These are phyloP conservation scores for Russula sp. DNA, from an alignment of 768 basidiomycete species.

Conservation along the genomic window DNA sequence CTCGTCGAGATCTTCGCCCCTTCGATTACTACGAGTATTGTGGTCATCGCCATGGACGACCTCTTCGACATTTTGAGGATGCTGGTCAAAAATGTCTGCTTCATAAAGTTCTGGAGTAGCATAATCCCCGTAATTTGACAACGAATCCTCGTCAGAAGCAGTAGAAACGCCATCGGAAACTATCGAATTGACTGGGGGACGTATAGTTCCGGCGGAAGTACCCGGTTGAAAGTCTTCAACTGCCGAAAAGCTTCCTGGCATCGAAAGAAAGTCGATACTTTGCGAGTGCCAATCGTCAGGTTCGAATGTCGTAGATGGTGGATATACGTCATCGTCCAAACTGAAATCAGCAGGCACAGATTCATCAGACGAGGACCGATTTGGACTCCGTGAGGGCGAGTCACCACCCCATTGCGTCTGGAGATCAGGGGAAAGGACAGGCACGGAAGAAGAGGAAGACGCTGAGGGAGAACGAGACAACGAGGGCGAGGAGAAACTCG, in stretches of 20 bases:
- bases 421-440: conserved; percentile 19
- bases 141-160: conserved; percentile 15
- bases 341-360: conserved; percentile 7
- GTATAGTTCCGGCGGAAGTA: conserved; percentile 41
- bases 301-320: not conserved
- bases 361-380: conserved; percentile 12
- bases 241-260: conserved; percentile 12
- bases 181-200: conserved; percentile 24
- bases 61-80: not conserved
- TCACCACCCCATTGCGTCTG: conserved; percentile 8
- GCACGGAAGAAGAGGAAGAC: conserved; percentile 22
- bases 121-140: conserved; percentile 5
- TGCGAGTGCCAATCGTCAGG: conserved; percentile 7
- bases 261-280: conserved; percentile 9
- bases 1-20: not conserved
- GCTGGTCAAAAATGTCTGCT: conserved; percentile 5
- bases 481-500: conserved; percentile 26
- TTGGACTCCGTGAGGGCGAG: conserved; percentile 7
- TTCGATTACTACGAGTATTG: not conserved
- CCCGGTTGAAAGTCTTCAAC: conserved; percentile 34
- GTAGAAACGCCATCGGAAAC: conserved; percentile 12
- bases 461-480: conserved; percentile 31
- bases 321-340: conserved; percentile 6
- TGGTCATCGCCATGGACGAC: conserved; percentile 3
- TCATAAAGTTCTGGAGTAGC: conserved; percentile 10